Conservation (phyloP, 352 stramenopile genomes). For the Phytophthora aleatoria region DNA sequence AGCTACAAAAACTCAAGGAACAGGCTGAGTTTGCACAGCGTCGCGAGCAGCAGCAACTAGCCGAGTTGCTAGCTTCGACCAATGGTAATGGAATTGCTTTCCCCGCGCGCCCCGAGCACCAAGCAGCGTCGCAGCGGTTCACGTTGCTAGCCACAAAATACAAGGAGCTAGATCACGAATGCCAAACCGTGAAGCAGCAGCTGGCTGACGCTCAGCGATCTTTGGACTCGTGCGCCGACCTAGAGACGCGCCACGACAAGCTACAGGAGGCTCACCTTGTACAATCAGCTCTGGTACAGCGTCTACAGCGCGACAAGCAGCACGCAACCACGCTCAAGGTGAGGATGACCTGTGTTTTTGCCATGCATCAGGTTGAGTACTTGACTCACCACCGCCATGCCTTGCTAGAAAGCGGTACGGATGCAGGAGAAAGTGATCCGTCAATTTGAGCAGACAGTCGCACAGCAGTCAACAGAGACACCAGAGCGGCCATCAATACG, state of each 20-base stretch:
- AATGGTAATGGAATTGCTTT: constrained; percentile 16
- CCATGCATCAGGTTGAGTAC: not conserved
- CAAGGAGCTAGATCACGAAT: constrained; percentile 59
- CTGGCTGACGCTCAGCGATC: constrained; percentile 40
- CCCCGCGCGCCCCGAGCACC: constrained; percentile 11
- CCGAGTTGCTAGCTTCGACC: constrained; percentile 35
- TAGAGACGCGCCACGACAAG: constrained; percentile 57
- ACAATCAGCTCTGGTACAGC: constrained; percentile 69
- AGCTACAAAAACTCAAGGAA: constrained; percentile 39
- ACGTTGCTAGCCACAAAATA: constrained; percentile 65
- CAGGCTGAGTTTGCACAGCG: constrained; percentile 37
- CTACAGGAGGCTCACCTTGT: constrained; percentile 77
- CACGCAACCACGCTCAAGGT: constrained; percentile 59
- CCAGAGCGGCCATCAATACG: constrained; percentile 3
- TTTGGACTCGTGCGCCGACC: constrained; percentile 32
- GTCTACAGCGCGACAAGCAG: constrained; percentile 68
- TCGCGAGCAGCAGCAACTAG: constrained; percentile 48
- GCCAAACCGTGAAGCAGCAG: constrained; percentile 40
- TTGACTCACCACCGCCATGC: constrained; percentile 12
- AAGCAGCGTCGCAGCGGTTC: constrained; percentile 53
- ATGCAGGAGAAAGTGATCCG: constrained; percentile 84
- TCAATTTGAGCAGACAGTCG: constrained; percentile 75
- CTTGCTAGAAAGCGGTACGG: constrained; percentile 59
- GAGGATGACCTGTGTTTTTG: not conserved
- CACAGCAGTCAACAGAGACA: constrained; percentile 33